Evolutionary conservation across 495 filamentous ascomycete species (phyloP).

Genomic region (Letharia columbiana): DNA sequence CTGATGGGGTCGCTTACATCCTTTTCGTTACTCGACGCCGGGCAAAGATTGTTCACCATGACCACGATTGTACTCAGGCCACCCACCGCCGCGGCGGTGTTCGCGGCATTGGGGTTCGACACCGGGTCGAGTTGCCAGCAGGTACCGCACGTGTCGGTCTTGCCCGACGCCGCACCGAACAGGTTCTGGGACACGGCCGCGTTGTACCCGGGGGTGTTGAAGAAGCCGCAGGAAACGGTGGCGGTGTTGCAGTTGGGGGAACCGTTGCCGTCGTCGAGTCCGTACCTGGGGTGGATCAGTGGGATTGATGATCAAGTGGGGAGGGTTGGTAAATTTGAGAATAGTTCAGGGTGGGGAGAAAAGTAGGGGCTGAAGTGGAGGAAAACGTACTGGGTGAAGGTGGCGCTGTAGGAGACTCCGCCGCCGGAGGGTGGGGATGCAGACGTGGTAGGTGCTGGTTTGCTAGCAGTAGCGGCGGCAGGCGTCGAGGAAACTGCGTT

Average conservation of each 20-base stretch:
- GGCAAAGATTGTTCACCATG: slow-evolving; percentile 33
- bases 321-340: background rate
- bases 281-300: slow-evolving; percentile 17
- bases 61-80: slow-evolving; percentile 21
- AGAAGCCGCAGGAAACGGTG: slow-evolving; percentile 25
- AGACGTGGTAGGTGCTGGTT: background rate
- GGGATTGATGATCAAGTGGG: background rate
- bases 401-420: slow-evolving; percentile 3
- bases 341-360: background rate
- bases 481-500: background rate
- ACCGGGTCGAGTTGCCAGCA: slow-evolving; percentile 16
- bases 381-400: slow-evolving; percentile 8
- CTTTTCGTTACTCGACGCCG: slow-evolving; percentile 26
- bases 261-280: slow-evolving; percentile 20
- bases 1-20: background rate
- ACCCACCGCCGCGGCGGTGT: background rate
- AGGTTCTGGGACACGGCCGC: slow-evolving; percentile 33
- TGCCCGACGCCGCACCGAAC: slow-evolving; percentile 25
- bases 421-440: background rate
- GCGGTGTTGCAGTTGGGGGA: slow-evolving; percentile 25
- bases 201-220: slow-evolving; percentile 21
- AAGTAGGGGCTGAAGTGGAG: background rate
- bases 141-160: slow-evolving; percentile 29
- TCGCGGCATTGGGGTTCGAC: background rate
- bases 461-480: background rate